Evolutionary conservation across 164 flowering plant genomes (phyloP), one percentile per base, ranked within the genome.

Genomic region (Macadamia integrifolia): DNA sequence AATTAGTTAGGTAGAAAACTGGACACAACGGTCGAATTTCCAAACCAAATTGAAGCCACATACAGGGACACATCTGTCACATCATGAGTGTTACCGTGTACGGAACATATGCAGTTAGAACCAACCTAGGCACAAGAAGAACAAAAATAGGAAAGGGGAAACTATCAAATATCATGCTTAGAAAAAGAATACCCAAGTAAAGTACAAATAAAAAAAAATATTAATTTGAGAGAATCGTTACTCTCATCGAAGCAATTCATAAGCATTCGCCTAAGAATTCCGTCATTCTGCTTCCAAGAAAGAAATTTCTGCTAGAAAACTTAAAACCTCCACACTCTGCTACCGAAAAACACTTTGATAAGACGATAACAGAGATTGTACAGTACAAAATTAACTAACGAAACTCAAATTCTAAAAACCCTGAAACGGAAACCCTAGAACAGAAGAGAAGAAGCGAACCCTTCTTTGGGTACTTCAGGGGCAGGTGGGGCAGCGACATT

Each of bases 391-490:
- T 29, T 55, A 40, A 30, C 49, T 30, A 46, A 48, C 6, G 23
- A 56, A 35, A 46, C 50, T 9, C 17, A 60, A 67, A n/a, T 8
- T 48, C 60, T 18, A 23, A 28, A 66, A 6, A 1, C 13, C 3
- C 1, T 18, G 48, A 58, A 9, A 15, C 10, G 28, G 15, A 58
- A 49, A 49, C 57, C 64, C 29, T 35, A 60, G 13, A 31, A 31
- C 58, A 55, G 9, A 9, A 12, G 53, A 3, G 10, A 64, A 3
- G 9, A 12, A 18, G 12, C 42, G 17, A 23, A 72, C 74, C 74
- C 56, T 61, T 72, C 74, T 61, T 72, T 70, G 5, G 67, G 55
- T 42, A 23, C 29, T 53, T 69, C 66, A 32, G 72, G 48, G 14
- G 18, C 58, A 35, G 65, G 0, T 6, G 57, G 44, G 23, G 58